A percentile compares a stretch with the other conserved stretches of the same genome.
Evolutionary conservation across 441 rosid genomes (phyloP).

Genomic region (Adansonia gregorii): DNA sequence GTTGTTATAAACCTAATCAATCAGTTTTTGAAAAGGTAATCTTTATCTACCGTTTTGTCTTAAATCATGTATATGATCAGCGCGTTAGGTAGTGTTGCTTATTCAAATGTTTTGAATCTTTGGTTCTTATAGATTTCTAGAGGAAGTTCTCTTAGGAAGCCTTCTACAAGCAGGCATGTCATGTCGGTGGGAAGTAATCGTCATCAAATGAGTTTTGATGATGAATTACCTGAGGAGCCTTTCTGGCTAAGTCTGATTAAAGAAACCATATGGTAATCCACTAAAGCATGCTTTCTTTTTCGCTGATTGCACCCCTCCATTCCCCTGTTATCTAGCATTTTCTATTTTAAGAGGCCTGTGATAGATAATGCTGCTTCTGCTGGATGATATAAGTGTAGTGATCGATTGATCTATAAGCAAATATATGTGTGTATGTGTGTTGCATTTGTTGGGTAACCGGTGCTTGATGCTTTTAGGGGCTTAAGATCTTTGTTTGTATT

Average conservation of each 20-base stretch:
- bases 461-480: conserved; percentile 51
- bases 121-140: conserved; percentile 35
- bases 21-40: conserved; percentile 30
- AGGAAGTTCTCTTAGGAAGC: conserved; percentile 27
- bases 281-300: neutral
- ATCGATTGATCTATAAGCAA: neutral
- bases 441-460: conserved; percentile 15
- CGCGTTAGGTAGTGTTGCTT: neutral
- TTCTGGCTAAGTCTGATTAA: conserved; percentile 50
- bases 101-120: conserved; percentile 15
- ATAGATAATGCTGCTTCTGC: neutral
- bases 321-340: neutral
- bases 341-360: neutral
- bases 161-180: conserved; percentile 20
- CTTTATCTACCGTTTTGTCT: conserved; percentile 1
- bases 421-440: neutral
- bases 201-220: conserved; percentile 37
- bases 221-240: conserved; percentile 46
- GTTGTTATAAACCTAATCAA: neutral
- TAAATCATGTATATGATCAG: neutral
- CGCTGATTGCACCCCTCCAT: neutral
- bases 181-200: conserved; percentile 36
- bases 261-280: conserved; percentile 58
- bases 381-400: neutral
- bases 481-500: conserved; percentile 45